Conservation (phyloP, 495 filamentous ascomycete genomes). For the Aspergillus homomorphus region DNA sequence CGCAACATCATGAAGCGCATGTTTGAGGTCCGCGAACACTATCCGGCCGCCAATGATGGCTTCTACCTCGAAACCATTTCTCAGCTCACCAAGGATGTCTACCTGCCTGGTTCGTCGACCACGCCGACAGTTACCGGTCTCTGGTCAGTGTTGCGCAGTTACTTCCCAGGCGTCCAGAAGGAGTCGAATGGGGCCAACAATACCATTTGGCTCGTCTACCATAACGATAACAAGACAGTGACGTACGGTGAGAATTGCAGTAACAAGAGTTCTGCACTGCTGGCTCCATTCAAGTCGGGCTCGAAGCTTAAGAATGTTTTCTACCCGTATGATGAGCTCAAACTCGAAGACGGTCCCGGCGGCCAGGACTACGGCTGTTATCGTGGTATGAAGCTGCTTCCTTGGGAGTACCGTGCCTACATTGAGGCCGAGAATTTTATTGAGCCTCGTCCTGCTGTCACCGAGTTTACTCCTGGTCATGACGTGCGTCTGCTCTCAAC, state of each 20-base stretch:
- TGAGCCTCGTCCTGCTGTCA: constrained; percentile 53
- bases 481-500: constrained; percentile 50
- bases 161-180: constrained; percentile 39
- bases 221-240: constrained; percentile 43
- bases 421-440: constrained; percentile 46
- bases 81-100: constrained; percentile 41
- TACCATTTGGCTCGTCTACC: constrained; percentile 48
- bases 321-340: constrained; percentile 50
- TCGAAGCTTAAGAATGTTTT: constrained; percentile 49
- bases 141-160: constrained; percentile 46
- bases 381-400: constrained; percentile 41
- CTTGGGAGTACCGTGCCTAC: constrained; percentile 59
- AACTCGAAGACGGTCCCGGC: constrained; percentile 25
- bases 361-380: constrained; percentile 41
- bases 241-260: constrained; percentile 43
- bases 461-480: constrained; percentile 56
- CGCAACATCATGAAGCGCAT: constrained; percentile 47
- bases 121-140: constrained; percentile 46
- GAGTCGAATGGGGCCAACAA: constrained; percentile 29
- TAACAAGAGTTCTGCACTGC: constrained; percentile 31
- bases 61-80: constrained; percentile 41
- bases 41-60: constrained; percentile 49
- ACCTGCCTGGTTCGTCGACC: constrained; percentile 41
- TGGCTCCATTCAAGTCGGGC: constrained; percentile 40
- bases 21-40: constrained; percentile 47